Evolutionary conservation across 345 rosid species (phyloP), one percentile per base, ranked within the genome.

Genomic region (Camelina sativa): DNA sequence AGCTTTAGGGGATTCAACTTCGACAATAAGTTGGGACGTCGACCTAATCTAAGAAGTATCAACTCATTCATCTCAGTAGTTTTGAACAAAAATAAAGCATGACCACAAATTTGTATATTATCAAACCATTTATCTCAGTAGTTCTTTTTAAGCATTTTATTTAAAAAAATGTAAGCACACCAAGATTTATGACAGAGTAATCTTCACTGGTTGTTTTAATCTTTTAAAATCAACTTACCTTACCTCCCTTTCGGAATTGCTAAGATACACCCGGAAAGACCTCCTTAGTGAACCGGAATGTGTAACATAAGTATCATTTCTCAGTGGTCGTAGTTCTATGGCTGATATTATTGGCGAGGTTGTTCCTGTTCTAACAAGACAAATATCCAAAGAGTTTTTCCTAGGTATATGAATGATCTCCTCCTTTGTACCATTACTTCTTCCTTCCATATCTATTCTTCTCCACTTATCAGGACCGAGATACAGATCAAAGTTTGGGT

Each of bases 331-430:
- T 65, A 73, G 17, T 32, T 73, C 77, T 8, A 73, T 50, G 3
- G 72, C 35, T 56, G 77, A 74, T 11, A 74, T 67, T 8, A 84
- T 28, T 37, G 86, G 86, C 8, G 4, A 8, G 0, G 81, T 75
- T 0, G 11, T 4, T 2, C 80, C 84, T 2, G 76, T 81, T 40
- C 81, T 74, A 23, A 68, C 86, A 3, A 81, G 74, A 75, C 86
- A 84, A 17, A 84, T 65, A 55, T 73, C 25, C 38, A 70, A 41
- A 22, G 44, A 37, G 37, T 52, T 62, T 35, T 41, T 25, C 7
- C 40, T 40, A 0, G 58, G n/a, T 19, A 7, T 40, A 22, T 81
- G 74, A 11, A 84, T 58, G 60, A 83, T 78, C 58, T 83, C 82
- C 47, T 59, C 40, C 7, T 2, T 3, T 35, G 11, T 55, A 47